Conservation (phyloP, 2,329 filamentous ascomycete species). For the Didymosphaeria variabile region DNA sequence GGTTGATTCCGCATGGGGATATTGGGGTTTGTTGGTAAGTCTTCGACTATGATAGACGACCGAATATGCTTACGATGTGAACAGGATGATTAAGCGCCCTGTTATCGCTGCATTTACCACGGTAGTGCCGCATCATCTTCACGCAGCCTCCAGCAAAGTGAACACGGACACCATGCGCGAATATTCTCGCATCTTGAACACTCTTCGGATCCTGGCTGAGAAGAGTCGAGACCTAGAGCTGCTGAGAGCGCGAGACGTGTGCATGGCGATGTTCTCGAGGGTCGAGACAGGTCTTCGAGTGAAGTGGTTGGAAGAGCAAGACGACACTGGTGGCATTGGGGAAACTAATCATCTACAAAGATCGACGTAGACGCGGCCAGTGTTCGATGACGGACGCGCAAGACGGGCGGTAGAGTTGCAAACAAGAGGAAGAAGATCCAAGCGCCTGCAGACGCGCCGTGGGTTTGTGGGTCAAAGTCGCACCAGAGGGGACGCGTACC, state of each 20-base stretch:
- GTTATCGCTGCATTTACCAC: constrained; percentile 34
- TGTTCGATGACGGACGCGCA: neutral
- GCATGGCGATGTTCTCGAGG: constrained; percentile 25
- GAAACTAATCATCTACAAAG: neutral
- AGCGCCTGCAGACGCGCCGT: no score
- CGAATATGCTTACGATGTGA: neutral
- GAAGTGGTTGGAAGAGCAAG: constrained; percentile 9
- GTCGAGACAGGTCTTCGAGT: constrained; percentile 21
- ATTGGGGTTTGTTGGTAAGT: constrained; percentile 34
- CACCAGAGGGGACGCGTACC: no score
- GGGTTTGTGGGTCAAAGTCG: no score
- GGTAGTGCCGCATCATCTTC: constrained; percentile 30
- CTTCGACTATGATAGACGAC: neutral
- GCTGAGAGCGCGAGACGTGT: constrained; percentile 22
- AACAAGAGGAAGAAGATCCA: no score
- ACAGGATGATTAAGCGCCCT: constrained; percentile 23
- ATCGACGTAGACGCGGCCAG: neutral
- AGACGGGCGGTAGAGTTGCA: no score
- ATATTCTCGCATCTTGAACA: constrained; percentile 22
- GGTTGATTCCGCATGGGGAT: constrained; percentile 30
- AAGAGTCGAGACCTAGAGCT: constrained; percentile 26
- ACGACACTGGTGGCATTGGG: neutral
- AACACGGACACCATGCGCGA: constrained; percentile 19
- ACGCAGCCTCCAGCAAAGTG: constrained; percentile 16
- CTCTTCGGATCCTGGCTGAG: constrained; percentile 22